phyloP scores from a whole-genome alignment of 805 yeast genomes.

The Kodamaea nitidulidarum region DNA sequence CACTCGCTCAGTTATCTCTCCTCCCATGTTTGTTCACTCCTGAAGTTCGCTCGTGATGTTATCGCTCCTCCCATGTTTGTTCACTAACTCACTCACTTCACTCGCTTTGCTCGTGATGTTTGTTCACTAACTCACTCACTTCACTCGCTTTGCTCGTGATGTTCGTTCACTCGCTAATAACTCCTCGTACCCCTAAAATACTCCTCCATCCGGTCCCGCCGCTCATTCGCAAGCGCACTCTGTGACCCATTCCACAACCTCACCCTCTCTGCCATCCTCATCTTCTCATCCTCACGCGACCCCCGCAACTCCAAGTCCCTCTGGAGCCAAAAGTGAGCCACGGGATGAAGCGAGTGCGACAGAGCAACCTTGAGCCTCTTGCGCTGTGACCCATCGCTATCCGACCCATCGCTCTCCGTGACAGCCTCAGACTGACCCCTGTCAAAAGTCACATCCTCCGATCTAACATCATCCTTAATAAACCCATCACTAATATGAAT shows the following conservation, averaged over 20 bases:
- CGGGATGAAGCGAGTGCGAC: slow-evolving; percentile 61
- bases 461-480: slow-evolving; percentile 35
- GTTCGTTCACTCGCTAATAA: slow-evolving; percentile 7
- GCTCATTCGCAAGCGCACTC: slow-evolving; percentile 39
- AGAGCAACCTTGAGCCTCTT: slow-evolving; percentile 34
- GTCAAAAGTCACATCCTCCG: slow-evolving; percentile 25
- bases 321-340: slow-evolving; percentile 65
- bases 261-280: slow-evolving; percentile 39
- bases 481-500: slow-evolving; percentile 73
- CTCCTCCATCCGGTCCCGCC: slow-evolving; percentile 29
- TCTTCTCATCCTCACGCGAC: slow-evolving; percentile 43
- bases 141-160: no score
- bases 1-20: no score
- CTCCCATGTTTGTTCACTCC: no score
- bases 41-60: no score
- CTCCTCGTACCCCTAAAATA: slow-evolving; percentile 52
- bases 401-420: slow-evolving; percentile 13
- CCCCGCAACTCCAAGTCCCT: slow-evolving; percentile 54
- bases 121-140: no score
- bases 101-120: no score
- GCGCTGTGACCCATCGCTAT: slow-evolving; percentile 21
- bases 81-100: no score
- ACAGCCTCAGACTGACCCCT: slow-evolving; percentile 20
- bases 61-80: no score
- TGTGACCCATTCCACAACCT: slow-evolving; percentile 52